A percentile compares a stretch with the other conserved stretches of the same genome.
Evolutionary conservation across 2,329 filamentous ascomycete genomes (phyloP).

Genomic region (Elsinoe fawcettii): DNA sequence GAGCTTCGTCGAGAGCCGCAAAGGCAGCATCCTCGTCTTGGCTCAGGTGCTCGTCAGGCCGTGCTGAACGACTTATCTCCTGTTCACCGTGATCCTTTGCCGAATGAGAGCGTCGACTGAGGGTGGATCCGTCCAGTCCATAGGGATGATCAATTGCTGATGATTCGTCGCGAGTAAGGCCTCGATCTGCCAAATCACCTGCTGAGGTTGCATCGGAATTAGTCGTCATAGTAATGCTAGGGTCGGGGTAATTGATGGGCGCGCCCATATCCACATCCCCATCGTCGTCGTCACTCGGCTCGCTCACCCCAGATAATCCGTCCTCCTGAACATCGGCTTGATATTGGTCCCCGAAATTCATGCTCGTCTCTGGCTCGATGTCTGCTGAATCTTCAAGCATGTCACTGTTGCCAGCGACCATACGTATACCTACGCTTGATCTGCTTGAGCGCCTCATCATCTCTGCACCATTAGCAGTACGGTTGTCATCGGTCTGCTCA

Average conservation of each 20-base stretch:
- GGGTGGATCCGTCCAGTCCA: conserved; percentile 1
- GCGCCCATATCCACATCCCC: neutral
- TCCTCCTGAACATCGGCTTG: neutral
- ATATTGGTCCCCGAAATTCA: neutral
- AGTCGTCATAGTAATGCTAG: neutral
- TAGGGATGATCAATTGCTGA: neutral
- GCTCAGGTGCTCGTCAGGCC: neutral
- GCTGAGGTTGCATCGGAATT: neutral
- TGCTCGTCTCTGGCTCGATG: neutral
- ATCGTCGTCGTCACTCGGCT: conserved; percentile 2
- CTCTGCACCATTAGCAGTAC: neutral
- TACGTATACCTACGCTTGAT: neutral
- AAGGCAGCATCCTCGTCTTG: conserved; percentile 16
- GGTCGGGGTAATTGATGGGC: neutral
- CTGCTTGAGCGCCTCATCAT: neutral
- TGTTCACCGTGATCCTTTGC: too few species aligned
- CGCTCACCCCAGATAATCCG: neutral
- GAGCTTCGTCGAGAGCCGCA: conserved; percentile 14
- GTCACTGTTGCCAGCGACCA: neutral
- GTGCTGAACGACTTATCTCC: too few species aligned
- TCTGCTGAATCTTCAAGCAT: neutral
- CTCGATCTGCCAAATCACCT: neutral
- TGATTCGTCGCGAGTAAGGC: neutral
- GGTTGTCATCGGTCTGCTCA: neutral
- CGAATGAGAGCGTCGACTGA: too few species aligned